phyloP scores from a whole-genome alignment of 805 yeast species.

The Pichia manshurica region DNA sequence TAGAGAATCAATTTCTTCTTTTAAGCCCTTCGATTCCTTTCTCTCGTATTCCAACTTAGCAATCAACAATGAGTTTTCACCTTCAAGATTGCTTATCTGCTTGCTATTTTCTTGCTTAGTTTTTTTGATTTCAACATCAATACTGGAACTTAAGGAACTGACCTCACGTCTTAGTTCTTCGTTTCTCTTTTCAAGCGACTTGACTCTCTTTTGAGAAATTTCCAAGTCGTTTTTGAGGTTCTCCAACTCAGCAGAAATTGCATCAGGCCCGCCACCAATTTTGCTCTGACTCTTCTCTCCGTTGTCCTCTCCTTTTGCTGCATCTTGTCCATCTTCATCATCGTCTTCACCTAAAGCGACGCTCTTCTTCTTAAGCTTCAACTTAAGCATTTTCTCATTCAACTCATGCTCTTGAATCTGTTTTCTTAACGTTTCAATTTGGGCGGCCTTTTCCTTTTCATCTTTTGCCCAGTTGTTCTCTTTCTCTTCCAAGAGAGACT shows the following conservation, averaged over 20 bases:
- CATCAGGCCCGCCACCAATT: background rate
- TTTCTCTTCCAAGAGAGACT: constrained; percentile 65
- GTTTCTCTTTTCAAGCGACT: constrained; percentile 72
- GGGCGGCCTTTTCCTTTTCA: constrained; percentile 47
- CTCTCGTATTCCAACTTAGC: constrained; percentile 53
- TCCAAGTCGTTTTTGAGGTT: constrained; percentile 72
- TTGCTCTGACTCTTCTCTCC: constrained; percentile 19
- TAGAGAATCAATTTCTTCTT: constrained; percentile 25
- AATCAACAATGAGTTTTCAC: constrained; percentile 59
- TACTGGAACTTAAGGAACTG: constrained; percentile 44
- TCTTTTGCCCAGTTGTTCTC: constrained; percentile 61
- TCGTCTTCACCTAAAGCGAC: constrained; percentile 26
- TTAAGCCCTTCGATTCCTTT: constrained; percentile 23
- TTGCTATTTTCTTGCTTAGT: constrained; percentile 38
- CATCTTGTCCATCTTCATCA: constrained; percentile 21
- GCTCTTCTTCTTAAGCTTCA: constrained; percentile 47
- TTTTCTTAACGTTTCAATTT: constrained; percentile 45
- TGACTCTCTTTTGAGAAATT: constrained; percentile 55
- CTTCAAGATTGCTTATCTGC: constrained; percentile 51
- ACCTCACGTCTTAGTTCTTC: constrained; percentile 66
- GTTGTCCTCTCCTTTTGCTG: constrained; percentile 13
- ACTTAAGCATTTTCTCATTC: constrained; percentile 56
- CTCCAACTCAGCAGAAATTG: constrained; percentile 33
- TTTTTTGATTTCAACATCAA: constrained; percentile 37
- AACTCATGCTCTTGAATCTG: constrained; percentile 62